phyloP scores from a whole-genome alignment of 768 basidiomycete species.

The Ephemerocybe angulata region DNA sequence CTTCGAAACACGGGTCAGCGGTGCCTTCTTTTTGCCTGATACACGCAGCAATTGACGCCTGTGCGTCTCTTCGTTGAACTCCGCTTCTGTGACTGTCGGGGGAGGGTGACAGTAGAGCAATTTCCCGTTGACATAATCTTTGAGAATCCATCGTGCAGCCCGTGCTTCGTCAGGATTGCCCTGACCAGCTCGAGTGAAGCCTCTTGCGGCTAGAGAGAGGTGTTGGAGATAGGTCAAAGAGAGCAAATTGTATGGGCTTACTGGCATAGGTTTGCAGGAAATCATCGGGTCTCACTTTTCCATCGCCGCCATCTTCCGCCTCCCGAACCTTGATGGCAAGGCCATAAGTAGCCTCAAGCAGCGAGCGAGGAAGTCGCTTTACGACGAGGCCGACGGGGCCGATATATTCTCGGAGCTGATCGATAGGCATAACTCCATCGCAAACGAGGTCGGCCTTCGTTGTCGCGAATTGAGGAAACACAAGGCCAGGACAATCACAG shows the following conservation, averaged over 20 bases:
- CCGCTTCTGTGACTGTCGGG: constrained; percentile 59
- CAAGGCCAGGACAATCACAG: constrained; percentile 97
- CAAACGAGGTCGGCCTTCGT: constrained; percentile 95
- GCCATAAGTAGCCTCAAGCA: constrained; percentile 91
- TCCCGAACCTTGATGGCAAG: constrained; percentile 62
- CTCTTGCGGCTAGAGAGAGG: constrained; percentile 74
- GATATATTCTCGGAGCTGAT: constrained; percentile 91
- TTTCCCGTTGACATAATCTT: constrained; percentile 96
- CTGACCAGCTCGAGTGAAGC: constrained; percentile 89
- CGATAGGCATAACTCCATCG: constrained; percentile 95
- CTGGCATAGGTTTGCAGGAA: constrained; percentile 89
- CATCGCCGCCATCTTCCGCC: constrained; percentile 83
- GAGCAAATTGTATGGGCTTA: constrained; percentile 41
- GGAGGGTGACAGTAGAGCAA: constrained; percentile 88
- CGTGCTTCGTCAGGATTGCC: constrained; percentile 97
- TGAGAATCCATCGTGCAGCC: constrained; percentile 86
- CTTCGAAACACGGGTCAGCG: constrained; percentile 80
- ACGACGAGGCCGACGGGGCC: constrained; percentile 79
- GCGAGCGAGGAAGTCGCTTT: constrained; percentile 71
- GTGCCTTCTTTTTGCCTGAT: constrained; percentile 83
- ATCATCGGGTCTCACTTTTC: constrained; percentile 69
- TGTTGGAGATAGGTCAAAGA: constrained; percentile 2
- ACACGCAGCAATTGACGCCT: constrained; percentile 55
- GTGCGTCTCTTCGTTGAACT: constrained; percentile 74
- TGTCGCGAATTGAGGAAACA: constrained; percentile 97